Evolutionary conservation across 108 stramenopile genomes (phyloP).

Genomic region (Nitzschia palea): DNA sequence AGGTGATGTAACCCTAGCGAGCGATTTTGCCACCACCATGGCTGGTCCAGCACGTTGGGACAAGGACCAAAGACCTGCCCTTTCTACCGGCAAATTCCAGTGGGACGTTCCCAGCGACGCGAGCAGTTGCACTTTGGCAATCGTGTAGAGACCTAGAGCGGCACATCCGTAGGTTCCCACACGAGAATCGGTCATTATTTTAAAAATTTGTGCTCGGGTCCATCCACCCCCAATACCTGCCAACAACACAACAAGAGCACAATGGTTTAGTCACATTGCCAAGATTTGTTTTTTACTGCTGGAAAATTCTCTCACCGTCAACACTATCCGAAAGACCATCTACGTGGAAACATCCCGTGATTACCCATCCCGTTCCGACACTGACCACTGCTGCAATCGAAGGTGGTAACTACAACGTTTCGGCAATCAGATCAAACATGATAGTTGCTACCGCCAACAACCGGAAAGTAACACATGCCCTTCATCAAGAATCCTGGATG

Average conservation of each 20-base stretch:
- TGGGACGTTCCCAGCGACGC: constrained; percentile 37
- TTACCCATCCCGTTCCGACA: constrained; percentile 31
- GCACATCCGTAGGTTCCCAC: constrained; percentile 82
- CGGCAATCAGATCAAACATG: constrained; percentile 40
- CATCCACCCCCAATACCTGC: constrained; percentile 82
- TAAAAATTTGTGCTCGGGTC: constrained; percentile 66
- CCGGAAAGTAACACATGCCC: constrained; percentile 74
- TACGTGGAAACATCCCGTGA: constrained; percentile 83
- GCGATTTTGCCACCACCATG: constrained; percentile 56
- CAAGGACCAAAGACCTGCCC: too few species aligned
- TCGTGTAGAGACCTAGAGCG: constrained; percentile 53
- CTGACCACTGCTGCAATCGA: constrained; percentile 35
- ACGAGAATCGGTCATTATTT: constrained; percentile 83
- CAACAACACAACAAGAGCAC: too few species aligned
- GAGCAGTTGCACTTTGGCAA: constrained; percentile 59
- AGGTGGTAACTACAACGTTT: constrained; percentile 41
- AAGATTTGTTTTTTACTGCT: too few species aligned
- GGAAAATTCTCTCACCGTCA: too few species aligned
- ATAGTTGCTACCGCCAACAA: constrained; percentile 47
- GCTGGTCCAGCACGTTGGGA: constrained; percentile 48
- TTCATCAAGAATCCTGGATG: constrained; percentile 77
- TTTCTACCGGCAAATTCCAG: constrained; percentile 28
- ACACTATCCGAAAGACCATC: constrained; percentile 76
- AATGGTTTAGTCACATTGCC: too few species aligned
- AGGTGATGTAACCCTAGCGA: constrained; percentile 63